Evolutionary conservation across 2,329 filamentous ascomycete genomes (phyloP).

Genomic region (Fusarium foetens): DNA sequence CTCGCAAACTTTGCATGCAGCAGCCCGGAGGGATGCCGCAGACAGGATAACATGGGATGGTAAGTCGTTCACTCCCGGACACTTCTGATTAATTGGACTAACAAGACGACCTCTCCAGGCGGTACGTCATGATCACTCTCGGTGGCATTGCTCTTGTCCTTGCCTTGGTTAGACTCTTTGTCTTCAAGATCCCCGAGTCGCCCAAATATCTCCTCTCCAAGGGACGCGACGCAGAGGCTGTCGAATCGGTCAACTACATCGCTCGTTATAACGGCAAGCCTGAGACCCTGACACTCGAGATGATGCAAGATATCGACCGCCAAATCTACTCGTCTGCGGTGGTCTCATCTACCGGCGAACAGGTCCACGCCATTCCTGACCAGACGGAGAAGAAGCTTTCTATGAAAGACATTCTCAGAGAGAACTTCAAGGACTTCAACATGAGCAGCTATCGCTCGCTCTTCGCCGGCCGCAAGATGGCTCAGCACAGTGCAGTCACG

Average conservation of each 20-base stretch:
- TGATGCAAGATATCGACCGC: slow-evolving; percentile 30
- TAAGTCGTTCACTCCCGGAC: background rate
- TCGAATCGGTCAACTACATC: slow-evolving; percentile 19
- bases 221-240: slow-evolving; percentile 18
- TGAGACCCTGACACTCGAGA: slow-evolving; percentile 26
- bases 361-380: background rate
- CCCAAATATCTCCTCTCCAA: slow-evolving; percentile 28
- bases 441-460: slow-evolving; percentile 63
- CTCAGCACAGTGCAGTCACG: slow-evolving; percentile 63
- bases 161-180: slow-evolving; percentile 1
- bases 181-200: slow-evolving; percentile 18
- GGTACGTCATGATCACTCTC: slow-evolving; percentile 10
- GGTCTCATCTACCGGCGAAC: background rate
- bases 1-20: slow-evolving; percentile 51
- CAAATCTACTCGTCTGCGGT: slow-evolving; percentile 1
- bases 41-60: slow-evolving; percentile 58
- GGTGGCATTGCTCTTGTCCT: slow-evolving; percentile 5
- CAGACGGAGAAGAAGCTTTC: background rate
- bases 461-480: slow-evolving; percentile 63
- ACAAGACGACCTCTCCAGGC: background rate
- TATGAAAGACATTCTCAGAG: slow-evolving; percentile 6
- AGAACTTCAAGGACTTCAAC: slow-evolving; percentile 59
- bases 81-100: background rate
- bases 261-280: slow-evolving; percentile 23
- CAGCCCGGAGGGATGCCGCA: slow-evolving; percentile 32